Evolutionary conservation across 2,329 filamentous ascomycete species (phyloP).

Genomic region (Aspergillus sp.): DNA sequence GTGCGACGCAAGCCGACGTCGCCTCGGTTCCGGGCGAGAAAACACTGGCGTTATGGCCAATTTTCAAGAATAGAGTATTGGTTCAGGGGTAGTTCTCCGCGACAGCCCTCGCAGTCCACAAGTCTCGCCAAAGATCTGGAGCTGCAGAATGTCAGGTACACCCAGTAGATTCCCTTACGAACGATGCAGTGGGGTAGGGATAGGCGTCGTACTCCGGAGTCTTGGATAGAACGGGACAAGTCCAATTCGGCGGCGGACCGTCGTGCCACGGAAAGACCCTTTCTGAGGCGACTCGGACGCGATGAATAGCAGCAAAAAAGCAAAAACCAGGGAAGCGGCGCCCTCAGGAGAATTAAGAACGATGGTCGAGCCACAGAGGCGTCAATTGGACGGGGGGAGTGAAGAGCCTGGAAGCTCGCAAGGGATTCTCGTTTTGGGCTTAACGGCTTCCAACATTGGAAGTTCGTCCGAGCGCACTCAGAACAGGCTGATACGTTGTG

Average conservation of each 20-base stretch:
- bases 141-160: slow-evolving; percentile 9
- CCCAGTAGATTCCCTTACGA: slow-evolving; percentile 2
- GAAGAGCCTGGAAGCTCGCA: slow-evolving; percentile 3
- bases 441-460: slow-evolving; percentile 8
- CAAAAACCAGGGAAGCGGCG: slow-evolving; percentile 1
- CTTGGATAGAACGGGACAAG: not conserved
- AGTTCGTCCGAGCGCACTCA: slow-evolving; percentile 19
- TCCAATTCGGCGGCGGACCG: not conserved
- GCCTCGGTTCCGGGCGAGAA: slow-evolving; percentile 19
- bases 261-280: slow-evolving; percentile 8
- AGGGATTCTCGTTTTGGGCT: slow-evolving; percentile 7
- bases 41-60: not conserved
- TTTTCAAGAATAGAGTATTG: slow-evolving; percentile 8
- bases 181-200: slow-evolving; percentile 7
- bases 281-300: not conserved
- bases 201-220: not conserved
- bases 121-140: slow-evolving; percentile 15
- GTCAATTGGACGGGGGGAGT: slow-evolving; percentile 6
- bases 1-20: slow-evolving; percentile 25
- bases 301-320: not conserved
- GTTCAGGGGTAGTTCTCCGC: slow-evolving; percentile 20
- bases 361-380: not conserved
- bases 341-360: slow-evolving; percentile 5
- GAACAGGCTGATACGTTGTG: slow-evolving; percentile 11
- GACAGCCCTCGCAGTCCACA: slow-evolving; percentile 10